Evolutionary conservation across 2,329 filamentous ascomycete genomes (phyloP).

Genomic region (Lecanicillium sp.): DNA sequence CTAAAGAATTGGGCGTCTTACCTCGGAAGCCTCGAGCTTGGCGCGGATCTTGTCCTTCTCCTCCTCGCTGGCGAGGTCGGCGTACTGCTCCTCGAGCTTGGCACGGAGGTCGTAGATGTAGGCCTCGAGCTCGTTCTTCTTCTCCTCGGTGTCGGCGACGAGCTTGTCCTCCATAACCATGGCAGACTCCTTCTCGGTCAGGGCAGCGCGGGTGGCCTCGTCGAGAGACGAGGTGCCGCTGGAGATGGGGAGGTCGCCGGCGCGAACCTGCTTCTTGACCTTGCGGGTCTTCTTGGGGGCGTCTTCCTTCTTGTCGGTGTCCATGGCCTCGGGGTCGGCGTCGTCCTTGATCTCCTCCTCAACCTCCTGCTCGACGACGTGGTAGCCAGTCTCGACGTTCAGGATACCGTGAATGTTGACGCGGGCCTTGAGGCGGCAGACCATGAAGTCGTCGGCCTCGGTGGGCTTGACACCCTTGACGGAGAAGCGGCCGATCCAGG

Average conservation of each 20-base stretch:
- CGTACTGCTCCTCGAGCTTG: constrained; percentile 88
- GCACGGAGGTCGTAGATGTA: constrained; percentile 96
- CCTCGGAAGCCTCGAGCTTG: constrained; percentile 81
- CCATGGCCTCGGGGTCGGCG: constrained; percentile 72
- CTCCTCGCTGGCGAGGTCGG: constrained; percentile 82
- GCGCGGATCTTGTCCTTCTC: constrained; percentile 83
- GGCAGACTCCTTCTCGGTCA: constrained; percentile 73
- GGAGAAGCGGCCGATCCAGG: constrained; percentile 96
- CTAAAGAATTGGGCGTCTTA: constrained; percentile 42
- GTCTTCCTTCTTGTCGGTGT: constrained; percentile 66
- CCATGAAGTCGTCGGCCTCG: constrained; percentile 95
- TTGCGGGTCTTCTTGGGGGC: constrained; percentile 85
- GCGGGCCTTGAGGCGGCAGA: constrained; percentile 98
- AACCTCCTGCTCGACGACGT: constrained; percentile 94
- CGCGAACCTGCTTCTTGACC: constrained; percentile 98
- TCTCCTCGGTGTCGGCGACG: constrained; percentile 94
- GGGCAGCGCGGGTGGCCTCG: constrained; percentile 55
- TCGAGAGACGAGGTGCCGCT: constrained; percentile 79
- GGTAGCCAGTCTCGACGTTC: constrained; percentile 96
- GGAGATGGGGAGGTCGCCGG: constrained; percentile 87
- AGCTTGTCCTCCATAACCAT: constrained; percentile 99
- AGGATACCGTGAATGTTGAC: constrained; percentile 94
- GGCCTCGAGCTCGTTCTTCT: constrained; percentile 99
- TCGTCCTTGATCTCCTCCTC: constrained; percentile 83
- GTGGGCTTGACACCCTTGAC: constrained; percentile 97